These are phyloP conservation scores for Candida multigemmis DNA, from an alignment of 805 yeast species.

Conservation along the genomic window DNA sequence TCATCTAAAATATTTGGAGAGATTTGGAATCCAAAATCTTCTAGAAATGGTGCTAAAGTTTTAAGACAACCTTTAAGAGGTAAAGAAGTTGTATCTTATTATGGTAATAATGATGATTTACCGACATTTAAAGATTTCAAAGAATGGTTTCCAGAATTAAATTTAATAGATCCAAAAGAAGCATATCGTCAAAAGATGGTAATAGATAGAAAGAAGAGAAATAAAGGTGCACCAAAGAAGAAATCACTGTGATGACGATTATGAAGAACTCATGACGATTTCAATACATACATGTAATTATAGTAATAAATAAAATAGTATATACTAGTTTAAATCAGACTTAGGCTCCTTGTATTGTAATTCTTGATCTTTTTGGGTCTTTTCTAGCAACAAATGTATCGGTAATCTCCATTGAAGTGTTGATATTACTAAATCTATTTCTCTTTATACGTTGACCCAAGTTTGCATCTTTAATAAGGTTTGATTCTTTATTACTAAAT, in stretches of 20 bases:
- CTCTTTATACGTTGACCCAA: too few relatives aligned
- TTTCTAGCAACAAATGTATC: constrained; percentile 15
- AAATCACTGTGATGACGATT: constrained; percentile 14
- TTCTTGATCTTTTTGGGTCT: constrained; percentile 3
- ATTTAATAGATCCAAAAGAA: constrained; percentile 60
- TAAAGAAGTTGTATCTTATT: constrained; percentile 58
- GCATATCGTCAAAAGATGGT: constrained; percentile 60
- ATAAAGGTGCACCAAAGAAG: constrained; percentile 83
- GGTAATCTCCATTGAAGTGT: constrained; percentile 12
- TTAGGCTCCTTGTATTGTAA: not conserved
- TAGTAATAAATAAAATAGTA: constrained; percentile 1
- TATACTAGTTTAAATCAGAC: constrained; percentile 1
- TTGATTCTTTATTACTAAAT: too few relatives aligned
- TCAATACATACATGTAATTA: not conserved
- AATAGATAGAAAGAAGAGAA: constrained; percentile 66
- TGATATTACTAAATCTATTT: too few relatives aligned
- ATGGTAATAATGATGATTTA: constrained; percentile 60
- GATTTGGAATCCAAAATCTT: constrained; percentile 55
- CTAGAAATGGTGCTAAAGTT: constrained; percentile 67
- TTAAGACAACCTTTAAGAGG: constrained; percentile 65
- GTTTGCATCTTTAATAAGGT: too few relatives aligned
- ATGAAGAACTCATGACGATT: not conserved
- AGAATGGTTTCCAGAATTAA: constrained; percentile 39
- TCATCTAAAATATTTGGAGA: constrained; percentile 63
- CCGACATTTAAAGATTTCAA: constrained; percentile 56